Evolutionary conservation across 108 stramenopile species (phyloP), one percentile per base, ranked within the genome.

Genomic region (Cyclostephanos tholiformis): DNA sequence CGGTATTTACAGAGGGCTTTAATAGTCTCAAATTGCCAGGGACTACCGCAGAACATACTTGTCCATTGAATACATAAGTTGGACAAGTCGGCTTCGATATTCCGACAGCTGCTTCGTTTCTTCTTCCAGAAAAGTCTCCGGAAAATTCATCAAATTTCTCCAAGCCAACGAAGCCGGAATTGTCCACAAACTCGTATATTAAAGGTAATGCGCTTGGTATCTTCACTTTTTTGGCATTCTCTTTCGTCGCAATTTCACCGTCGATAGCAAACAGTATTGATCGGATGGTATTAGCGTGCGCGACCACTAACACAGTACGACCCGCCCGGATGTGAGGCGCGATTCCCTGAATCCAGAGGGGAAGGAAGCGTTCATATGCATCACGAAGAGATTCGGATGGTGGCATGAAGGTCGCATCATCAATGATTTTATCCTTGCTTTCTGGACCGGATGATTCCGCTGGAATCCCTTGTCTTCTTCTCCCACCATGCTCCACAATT

Each of bases 301-400:
- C 75, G 0, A 69, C 67, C 19, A 76, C 59, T 39, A 76, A 62
- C 0, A 76, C 75, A 12, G 75, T 76, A 11, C 32, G 13, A 16
- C 75, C 75, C 12, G 75, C 67, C 12, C 67, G 60, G 9, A 76
- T 29, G 29, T 69, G 60, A 39, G 75, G 75, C 14, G 67, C 60
- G n/a, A 76, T 76, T 43, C 75, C 75, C 51, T 76, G 75, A 8
- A 61, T 41, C 75, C 75, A 76, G 0, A 76, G 32, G 5, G 75
- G 75, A 30, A 76, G 38, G 35, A 76, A 68, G n/a, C 75, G 57
- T 48, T 75, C 74, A 29, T 75, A 67, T 17, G 74, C 67, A 46
- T 75, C 58, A 7, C 20, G 39, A 5, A 75, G 74, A 27, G 74
- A 75, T 68, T 75, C 74, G 22, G 67, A 68, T 56, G 74, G 55